Evolutionary conservation across 2,329 filamentous ascomycete species (phyloP).

Genomic region (Cladosporium velox): DNA sequence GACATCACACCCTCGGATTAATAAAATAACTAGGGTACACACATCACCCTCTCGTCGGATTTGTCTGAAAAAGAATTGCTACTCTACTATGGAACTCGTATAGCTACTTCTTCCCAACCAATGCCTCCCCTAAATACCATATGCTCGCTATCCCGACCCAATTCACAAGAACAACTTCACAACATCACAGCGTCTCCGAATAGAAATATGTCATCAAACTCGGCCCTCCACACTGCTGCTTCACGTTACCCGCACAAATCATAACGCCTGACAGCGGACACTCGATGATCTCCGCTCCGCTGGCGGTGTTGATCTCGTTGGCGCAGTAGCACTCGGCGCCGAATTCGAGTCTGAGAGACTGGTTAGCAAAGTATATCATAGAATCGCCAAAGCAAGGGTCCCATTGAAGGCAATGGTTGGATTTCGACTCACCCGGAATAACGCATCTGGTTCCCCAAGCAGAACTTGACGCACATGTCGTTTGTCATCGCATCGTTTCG

Average conservation of each 20-base stretch:
- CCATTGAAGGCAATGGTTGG: no score
- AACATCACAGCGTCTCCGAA: conserved; percentile 34
- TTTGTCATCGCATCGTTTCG: conserved; percentile 29
- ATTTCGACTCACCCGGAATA: conserved; percentile 32
- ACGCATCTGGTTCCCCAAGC: conserved; percentile 31
- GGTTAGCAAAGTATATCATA: neutral
- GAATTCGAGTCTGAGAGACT: conserved; percentile 23
- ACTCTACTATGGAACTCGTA: neutral
- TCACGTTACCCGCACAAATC: conserved; percentile 33
- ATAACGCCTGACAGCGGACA: conserved; percentile 30
- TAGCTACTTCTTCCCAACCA: neutral
- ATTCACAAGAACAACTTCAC: no score
- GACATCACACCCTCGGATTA: no score
- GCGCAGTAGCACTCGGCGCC: conserved; percentile 34
- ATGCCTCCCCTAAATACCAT: neutral
- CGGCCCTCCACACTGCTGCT: conserved; percentile 35
- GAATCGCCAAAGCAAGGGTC: no score
- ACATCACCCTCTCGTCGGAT: no score
- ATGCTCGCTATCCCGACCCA: neutral
- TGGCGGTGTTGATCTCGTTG: conserved; percentile 25
- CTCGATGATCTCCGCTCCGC: conserved; percentile 24
- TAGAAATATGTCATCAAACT: conserved; percentile 38
- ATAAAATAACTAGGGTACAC: no score
- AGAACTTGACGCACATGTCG: conserved; percentile 36
- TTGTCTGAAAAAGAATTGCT: neutral